Evolutionary conservation across 257 asterid genomes (phyloP).

Genomic region (Scutellaria baicalensis): DNA sequence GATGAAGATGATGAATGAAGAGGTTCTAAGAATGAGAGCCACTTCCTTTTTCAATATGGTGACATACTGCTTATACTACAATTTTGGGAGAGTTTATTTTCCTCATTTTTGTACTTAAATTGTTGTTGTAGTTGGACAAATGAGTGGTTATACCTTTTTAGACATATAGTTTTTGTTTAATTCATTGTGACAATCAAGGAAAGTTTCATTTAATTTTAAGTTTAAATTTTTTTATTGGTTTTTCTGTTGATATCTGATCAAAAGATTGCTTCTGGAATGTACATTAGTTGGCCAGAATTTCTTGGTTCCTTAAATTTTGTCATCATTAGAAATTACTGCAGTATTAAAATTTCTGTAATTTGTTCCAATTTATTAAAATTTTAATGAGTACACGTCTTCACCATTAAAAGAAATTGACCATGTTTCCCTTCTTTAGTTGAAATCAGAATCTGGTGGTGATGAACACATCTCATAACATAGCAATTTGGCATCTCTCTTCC

Average conservation of each 20-base stretch:
- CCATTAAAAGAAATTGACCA: too few species aligned
- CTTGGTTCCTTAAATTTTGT: too few species aligned
- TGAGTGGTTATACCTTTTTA: not conserved
- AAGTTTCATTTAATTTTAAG: not conserved
- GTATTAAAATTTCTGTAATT: too few species aligned
- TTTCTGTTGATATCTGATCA: too few species aligned
- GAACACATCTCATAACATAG: not conserved
- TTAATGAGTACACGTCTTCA: too few species aligned
- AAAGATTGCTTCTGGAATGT: too few species aligned
- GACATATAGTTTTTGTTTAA: not conserved
- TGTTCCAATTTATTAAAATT: too few species aligned
- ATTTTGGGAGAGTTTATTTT: constrained; percentile 1
- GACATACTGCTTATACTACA: not conserved
- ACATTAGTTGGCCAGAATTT: too few species aligned
- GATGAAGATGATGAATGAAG: constrained; percentile 34
- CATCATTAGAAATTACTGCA: too few species aligned
- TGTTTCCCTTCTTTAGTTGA: too few species aligned
- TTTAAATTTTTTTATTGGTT: too few species aligned
- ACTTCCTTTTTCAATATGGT: not conserved
- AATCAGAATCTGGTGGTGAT: too few species aligned
- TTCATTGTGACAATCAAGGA: not conserved
- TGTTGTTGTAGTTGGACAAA: not conserved
- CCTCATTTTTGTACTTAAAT: constrained; percentile 16
- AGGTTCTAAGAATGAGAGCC: not conserved
- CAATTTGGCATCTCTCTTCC: not conserved